Evolutionary conservation across 192 early-diverging fungal species (phyloP).

Genomic region (Umbelopsis ramanniana): DNA sequence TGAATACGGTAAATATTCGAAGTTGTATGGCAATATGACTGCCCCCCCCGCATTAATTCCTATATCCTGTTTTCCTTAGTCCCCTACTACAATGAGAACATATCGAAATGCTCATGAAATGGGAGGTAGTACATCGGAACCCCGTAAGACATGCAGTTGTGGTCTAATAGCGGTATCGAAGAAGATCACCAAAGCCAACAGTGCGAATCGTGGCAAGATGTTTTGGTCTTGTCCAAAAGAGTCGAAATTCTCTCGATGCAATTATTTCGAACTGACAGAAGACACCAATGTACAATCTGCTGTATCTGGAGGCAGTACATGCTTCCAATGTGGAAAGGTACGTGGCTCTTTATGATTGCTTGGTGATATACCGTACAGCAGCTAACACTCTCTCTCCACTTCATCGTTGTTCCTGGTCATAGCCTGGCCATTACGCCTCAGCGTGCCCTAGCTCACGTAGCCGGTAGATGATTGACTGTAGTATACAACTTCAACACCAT

Average conservation of each 20-base stretch:
- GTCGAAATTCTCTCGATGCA: constrained; percentile 16
- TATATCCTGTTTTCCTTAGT: not conserved
- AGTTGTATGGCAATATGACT: too few relatives aligned
- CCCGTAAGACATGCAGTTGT: constrained; percentile 14
- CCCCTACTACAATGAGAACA: constrained; percentile 5
- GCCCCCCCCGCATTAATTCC: not conserved
- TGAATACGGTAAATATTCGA: not conserved
- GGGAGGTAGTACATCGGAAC: not conserved
- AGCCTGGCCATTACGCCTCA: constrained; percentile 14
- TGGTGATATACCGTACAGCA: too few relatives aligned
- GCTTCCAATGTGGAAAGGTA: constrained; percentile 15
- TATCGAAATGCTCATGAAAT: constrained; percentile 7
- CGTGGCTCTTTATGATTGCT: not conserved
- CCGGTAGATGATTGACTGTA: not conserved
- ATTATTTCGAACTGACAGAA: constrained; percentile 24
- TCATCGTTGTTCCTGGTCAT: not conserved
- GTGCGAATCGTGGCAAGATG: constrained; percentile 18
- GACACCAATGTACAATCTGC: constrained; percentile 4
- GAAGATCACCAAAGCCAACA: constrained; percentile 13
- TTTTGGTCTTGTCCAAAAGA: constrained; percentile 23
- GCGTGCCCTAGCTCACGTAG: not conserved
- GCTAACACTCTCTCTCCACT: not conserved
- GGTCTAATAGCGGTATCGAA: not conserved
- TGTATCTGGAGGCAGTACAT: not conserved
- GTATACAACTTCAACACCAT: not conserved